Evolutionary conservation across 2,329 filamentous ascomycete genomes (phyloP).

Genomic region (Dothideomycetes sp.): DNA sequence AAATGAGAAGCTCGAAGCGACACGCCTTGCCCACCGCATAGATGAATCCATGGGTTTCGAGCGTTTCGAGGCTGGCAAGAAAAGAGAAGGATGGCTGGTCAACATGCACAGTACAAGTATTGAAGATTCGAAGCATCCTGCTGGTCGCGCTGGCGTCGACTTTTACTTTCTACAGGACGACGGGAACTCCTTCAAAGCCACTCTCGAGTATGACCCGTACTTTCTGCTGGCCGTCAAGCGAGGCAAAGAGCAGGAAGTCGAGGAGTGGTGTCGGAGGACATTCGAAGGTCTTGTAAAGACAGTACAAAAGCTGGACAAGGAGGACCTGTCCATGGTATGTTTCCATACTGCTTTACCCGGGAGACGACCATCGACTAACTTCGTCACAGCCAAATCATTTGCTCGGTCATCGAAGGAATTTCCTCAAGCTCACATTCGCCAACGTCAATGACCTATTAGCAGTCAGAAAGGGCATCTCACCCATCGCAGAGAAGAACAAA

Average conservation of each 20-base stretch:
- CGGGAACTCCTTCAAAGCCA: slow-evolving; percentile 86
- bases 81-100: slow-evolving; percentile 83
- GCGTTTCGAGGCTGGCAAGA: slow-evolving; percentile 80
- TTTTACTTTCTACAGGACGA: slow-evolving; percentile 96
- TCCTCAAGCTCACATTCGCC: slow-evolving; percentile 75
- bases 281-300: slow-evolving; percentile 76
- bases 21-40: slow-evolving; percentile 73
- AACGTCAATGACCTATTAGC: slow-evolving; percentile 81
- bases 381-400: slow-evolving; percentile 66
- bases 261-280: slow-evolving; percentile 80
- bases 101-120: slow-evolving; percentile 88
- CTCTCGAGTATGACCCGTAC: slow-evolving; percentile 92
- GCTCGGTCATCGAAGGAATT: slow-evolving; percentile 78
- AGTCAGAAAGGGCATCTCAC: slow-evolving; percentile 76
- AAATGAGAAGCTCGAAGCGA: slow-evolving; percentile 86
- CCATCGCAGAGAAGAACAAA: slow-evolving; percentile 91
- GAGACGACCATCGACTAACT: background rate
- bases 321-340: slow-evolving; percentile 55
- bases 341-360: background rate
- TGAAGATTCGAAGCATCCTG: slow-evolving; percentile 71
- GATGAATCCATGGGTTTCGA: slow-evolving; percentile 93
- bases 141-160: slow-evolving; percentile 82
- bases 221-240: slow-evolving; percentile 86
- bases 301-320: slow-evolving; percentile 72
- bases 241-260: slow-evolving; percentile 82